A percentile compares a stretch with the other conserved stretches of the same genome.
These are phyloP conservation scores for Leccinum arenicola DNA, from an alignment of 768 basidiomycete species.

Conservation along the genomic window DNA sequence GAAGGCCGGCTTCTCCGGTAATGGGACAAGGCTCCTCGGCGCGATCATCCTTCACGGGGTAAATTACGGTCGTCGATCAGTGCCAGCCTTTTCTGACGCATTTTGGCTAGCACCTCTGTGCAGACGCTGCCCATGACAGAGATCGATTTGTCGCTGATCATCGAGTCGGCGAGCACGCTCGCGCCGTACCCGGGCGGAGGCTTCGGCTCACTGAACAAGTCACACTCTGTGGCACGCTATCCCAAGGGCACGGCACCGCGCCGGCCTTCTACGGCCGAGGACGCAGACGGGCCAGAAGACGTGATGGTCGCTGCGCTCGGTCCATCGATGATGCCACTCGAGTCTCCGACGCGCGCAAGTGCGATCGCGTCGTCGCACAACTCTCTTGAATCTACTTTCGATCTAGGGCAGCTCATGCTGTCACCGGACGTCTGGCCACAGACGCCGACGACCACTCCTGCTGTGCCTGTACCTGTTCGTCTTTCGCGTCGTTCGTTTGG, in stretches of 20 bases:
- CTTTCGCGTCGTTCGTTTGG: constrained; percentile 6
- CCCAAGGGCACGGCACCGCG: neutral
- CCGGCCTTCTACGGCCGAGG: constrained; percentile 6
- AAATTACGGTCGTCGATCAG: neutral
- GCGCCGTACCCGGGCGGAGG: constrained; percentile 1
- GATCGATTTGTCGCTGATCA: constrained; percentile 22
- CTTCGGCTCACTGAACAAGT: neutral
- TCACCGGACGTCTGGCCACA: constrained; percentile 20
- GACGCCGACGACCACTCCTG: constrained; percentile 13
- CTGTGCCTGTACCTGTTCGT: constrained; percentile 9
- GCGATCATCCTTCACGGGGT: constrained; percentile 10
- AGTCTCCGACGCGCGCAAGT: constrained; percentile 24
- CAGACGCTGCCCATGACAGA: constrained; percentile 19
- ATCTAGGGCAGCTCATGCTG: constrained; percentile 15
- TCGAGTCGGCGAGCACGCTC: constrained; percentile 12
- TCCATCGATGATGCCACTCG: constrained; percentile 15
- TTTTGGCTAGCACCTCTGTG: constrained; percentile 11
- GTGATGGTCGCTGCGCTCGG: constrained; percentile 11
- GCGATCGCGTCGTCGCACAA: constrained; percentile 32
- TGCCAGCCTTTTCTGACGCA: constrained; percentile 7
- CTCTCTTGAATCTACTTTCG: constrained; percentile 28
- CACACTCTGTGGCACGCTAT: neutral
- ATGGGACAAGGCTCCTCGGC: neutral
- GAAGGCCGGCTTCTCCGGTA: neutral
- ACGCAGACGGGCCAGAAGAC: constrained; percentile 6